Evolutionary conservation across 2,329 filamentous ascomycete genomes (phyloP).

Genomic region (Cercospora sp.): DNA sequence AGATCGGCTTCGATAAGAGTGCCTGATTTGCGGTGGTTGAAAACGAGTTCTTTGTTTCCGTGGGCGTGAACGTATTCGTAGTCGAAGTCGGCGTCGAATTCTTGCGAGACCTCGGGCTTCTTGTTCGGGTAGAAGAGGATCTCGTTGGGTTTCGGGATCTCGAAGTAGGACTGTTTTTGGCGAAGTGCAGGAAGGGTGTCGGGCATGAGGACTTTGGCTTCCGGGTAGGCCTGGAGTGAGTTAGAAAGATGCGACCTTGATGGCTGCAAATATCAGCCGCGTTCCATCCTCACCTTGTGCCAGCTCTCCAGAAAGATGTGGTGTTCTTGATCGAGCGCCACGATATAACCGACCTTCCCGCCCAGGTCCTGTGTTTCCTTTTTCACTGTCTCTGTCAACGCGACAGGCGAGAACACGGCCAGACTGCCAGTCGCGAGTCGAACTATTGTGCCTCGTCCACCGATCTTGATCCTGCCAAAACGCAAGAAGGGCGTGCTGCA

Average conservation of each 20-base stretch:
- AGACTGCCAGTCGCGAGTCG: slow-evolving; percentile 74
- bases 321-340: slow-evolving; percentile 87
- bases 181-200: slow-evolving; percentile 84
- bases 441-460: slow-evolving; percentile 83
- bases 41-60: slow-evolving; percentile 82
- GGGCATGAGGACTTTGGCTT: slow-evolving; percentile 76
- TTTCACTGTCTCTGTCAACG: slow-evolving; percentile 74
- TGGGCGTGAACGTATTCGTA: slow-evolving; percentile 79
- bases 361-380: slow-evolving; percentile 55
- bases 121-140: slow-evolving; percentile 56
- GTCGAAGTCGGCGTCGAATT: slow-evolving; percentile 85
- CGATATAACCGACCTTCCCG: slow-evolving; percentile 75
- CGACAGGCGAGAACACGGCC: slow-evolving; percentile 88
- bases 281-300: slow-evolving; percentile 52
- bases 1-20: slow-evolving; percentile 88
- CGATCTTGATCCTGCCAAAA: slow-evolving; percentile 76
- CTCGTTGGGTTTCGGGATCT: slow-evolving; percentile 30
- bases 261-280: slow-evolving; percentile 1
- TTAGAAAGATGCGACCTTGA: slow-evolving; percentile 17
- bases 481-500: slow-evolving; percentile 82
- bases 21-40: slow-evolving; percentile 74
- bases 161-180: slow-evolving; percentile 42
- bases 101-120: slow-evolving; percentile 59
- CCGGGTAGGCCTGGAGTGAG: slow-evolving; percentile 61
- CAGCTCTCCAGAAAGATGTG: slow-evolving; percentile 90